Percentiles rank a stretch among this genome's conserved stretches.
Conservation (phyloP, 371 early-diverging fungal species). For the Zychaea mexicana region DNA sequence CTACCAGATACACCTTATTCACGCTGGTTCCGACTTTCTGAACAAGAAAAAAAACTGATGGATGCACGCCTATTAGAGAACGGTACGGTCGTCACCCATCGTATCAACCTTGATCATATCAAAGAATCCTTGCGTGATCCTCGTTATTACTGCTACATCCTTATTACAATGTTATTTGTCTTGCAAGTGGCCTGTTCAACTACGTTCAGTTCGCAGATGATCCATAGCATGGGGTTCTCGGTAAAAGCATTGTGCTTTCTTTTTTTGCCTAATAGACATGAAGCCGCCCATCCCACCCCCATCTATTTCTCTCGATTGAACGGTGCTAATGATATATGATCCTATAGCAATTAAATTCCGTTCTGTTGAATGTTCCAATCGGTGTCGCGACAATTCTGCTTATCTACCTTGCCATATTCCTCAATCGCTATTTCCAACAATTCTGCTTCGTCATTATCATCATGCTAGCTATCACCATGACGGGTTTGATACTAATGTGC, state of each 20-base stretch:
- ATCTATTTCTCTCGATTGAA: too few relatives aligned
- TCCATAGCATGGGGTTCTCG: constrained; percentile 32
- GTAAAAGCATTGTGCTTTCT: too few relatives aligned
- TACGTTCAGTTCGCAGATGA: constrained; percentile 30
- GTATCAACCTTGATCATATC: constrained; percentile 30
- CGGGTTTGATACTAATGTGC: constrained; percentile 6
- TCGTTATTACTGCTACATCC: constrained; percentile 29
- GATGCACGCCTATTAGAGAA: constrained; percentile 35
- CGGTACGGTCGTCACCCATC: constrained; percentile 4
- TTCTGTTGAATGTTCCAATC: background rate
- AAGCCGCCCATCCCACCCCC: too few relatives aligned
- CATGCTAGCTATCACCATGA: constrained; percentile 9
- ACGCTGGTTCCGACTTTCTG: constrained; percentile 22
- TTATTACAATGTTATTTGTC: constrained; percentile 23
- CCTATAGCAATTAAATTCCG: background rate
- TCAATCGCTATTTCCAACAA: background rate
- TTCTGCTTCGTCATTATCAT: background rate
- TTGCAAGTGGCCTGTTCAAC: constrained; percentile 33
- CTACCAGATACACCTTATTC: constrained; percentile 37
- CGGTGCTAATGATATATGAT: background rate
- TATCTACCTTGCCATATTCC: background rate
- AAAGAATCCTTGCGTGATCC: constrained; percentile 31
- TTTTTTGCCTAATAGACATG: too few relatives aligned
- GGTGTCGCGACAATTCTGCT: background rate
- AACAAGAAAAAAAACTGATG: constrained; percentile 29